A percentile compares a stretch with the other conserved stretches of the same genome.
Conservation (phyloP, 2,329 filamentous ascomycete species). For the Penicillium digitatum region DNA sequence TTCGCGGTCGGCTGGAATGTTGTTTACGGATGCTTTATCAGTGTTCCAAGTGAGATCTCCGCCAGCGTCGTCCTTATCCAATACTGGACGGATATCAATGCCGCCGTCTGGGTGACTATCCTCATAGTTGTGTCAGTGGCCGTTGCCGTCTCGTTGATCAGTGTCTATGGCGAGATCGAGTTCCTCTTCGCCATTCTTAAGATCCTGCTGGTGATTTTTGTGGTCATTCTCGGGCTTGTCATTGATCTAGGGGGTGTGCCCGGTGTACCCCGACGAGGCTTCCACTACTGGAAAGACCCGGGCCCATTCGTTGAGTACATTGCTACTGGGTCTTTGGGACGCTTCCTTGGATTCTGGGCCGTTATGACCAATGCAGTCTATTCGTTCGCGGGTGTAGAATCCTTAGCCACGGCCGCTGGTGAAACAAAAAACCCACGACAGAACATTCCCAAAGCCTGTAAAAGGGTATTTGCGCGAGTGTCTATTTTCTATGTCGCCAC, state of each 20-base stretch:
- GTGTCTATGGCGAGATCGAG: slow-evolving; percentile 50
- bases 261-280: slow-evolving; percentile 58
- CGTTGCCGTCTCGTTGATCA: slow-evolving; percentile 54
- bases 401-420: slow-evolving; percentile 54
- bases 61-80: slow-evolving; percentile 61
- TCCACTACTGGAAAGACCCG: slow-evolving; percentile 65
- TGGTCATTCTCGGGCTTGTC: slow-evolving; percentile 49
- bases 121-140: slow-evolving; percentile 57
- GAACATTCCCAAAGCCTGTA: slow-evolving; percentile 54
- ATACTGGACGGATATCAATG: slow-evolving; percentile 51
- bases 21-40: slow-evolving; percentile 51
- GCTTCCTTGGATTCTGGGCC: slow-evolving; percentile 59
- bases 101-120: slow-evolving; percentile 45
- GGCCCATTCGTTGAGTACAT: slow-evolving; percentile 66
- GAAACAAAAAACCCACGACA: slow-evolving; percentile 53
- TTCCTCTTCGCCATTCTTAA: slow-evolving; percentile 53
- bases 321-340: slow-evolving; percentile 54
- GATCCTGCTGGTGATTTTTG: slow-evolving; percentile 47
- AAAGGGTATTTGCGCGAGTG: slow-evolving; percentile 54
- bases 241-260: slow-evolving; percentile 61
- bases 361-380: slow-evolving; percentile 44
- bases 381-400: slow-evolving; percentile 44
- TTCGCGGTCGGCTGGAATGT: slow-evolving; percentile 50
- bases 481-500: slow-evolving; percentile 56
- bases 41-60: slow-evolving; percentile 58